These are phyloP conservation scores for Leptographium galeiforme DNA, from an alignment of 2,329 filamentous ascomycete species.

Conservation along the genomic window DNA sequence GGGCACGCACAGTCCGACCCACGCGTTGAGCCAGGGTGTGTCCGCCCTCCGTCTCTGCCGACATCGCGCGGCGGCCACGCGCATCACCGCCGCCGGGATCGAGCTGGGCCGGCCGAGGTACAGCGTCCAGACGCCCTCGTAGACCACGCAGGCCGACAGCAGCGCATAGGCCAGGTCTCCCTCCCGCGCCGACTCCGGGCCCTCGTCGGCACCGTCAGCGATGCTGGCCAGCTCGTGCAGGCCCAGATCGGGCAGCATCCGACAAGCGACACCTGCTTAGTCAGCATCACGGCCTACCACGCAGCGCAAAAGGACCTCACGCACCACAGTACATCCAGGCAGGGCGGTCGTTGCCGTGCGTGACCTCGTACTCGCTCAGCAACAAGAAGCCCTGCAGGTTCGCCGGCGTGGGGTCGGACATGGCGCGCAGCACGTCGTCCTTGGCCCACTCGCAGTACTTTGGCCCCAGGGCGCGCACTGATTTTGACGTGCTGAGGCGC, in stretches of 20 bases:
- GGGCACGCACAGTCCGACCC: conserved; percentile 1
- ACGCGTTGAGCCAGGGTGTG: conserved; percentile 4
- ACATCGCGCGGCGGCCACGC: background rate
- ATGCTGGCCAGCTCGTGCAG: conserved; percentile 3
- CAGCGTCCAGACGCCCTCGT: conserved; percentile 6
- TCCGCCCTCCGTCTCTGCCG: background rate
- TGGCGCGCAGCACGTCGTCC: background rate
- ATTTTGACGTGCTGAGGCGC: conserved; percentile 3
- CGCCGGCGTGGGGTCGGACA: conserved; percentile 4
- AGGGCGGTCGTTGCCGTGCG: conserved; percentile 3
- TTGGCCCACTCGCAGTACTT: conserved; percentile 4
- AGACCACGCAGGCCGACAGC: conserved; percentile 1
- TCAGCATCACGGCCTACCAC: background rate
- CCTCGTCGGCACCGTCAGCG: background rate
- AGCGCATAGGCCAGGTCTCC: conserved; percentile 1
- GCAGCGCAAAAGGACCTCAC: background rate
- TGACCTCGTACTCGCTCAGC: conserved; percentile 6
- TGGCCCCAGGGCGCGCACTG: background rate
- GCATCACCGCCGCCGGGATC: conserved; percentile 3
- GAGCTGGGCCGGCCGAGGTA: conserved; percentile 4
- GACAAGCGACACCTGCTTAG: conserved; percentile 2
- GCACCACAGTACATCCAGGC: conserved; percentile 6
- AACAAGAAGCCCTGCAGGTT: conserved; percentile 4
- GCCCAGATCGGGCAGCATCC: conserved; percentile 4
- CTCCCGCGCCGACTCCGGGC: background rate